Conservation (phyloP, 306 rosid genomes). For the Fragaria ananassa region DNA sequence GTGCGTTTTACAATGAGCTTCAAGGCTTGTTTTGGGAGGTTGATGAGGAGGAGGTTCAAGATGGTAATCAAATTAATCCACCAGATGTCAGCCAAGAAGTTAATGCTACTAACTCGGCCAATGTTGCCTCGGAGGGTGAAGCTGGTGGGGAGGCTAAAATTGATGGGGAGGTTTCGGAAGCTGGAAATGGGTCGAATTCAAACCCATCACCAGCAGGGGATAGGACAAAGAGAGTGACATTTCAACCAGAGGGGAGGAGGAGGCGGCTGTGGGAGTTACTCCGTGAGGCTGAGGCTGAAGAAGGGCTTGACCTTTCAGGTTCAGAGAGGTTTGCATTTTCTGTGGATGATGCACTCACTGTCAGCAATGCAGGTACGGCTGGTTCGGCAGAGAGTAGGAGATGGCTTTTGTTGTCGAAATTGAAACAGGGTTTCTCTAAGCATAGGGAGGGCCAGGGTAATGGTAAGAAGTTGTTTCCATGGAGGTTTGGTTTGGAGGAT, state of each 20-base stretch:
- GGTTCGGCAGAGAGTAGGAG: conserved; percentile 70
- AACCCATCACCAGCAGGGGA: conserved; percentile 13
- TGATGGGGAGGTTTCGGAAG: conserved; percentile 16
- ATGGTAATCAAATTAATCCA: conserved; percentile 10
- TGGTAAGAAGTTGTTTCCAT: conserved; percentile 49
- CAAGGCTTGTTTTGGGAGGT: conserved; percentile 85
- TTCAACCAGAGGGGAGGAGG: conserved; percentile 53
- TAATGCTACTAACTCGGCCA: conserved; percentile 12
- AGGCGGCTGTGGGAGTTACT: conserved; percentile 78
- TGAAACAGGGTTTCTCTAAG: conserved; percentile 75
- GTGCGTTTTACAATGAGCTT: conserved; percentile 74
- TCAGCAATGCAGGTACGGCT: conserved; percentile 47
- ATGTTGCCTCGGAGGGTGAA: too few species aligned
- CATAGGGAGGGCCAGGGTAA: conserved; percentile 71
- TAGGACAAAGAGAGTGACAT: conserved; percentile 27
- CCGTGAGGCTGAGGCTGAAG: conserved; percentile 70
- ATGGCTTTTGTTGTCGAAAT: conserved; percentile 69
- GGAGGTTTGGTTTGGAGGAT: conserved; percentile 66
- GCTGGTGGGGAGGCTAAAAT: conserved; percentile 8
- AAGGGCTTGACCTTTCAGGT: conserved; percentile 89
- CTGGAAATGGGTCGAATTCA: conserved; percentile 21
- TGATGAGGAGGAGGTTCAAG: conserved; percentile 35
- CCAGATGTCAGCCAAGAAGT: conserved; percentile 25
- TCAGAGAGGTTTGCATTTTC: conserved; percentile 93
- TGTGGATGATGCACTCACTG: conserved; percentile 76